phyloP scores from a whole-genome alignment of 352 stramenopile genomes.

The Globisporangium canariense region DNA sequence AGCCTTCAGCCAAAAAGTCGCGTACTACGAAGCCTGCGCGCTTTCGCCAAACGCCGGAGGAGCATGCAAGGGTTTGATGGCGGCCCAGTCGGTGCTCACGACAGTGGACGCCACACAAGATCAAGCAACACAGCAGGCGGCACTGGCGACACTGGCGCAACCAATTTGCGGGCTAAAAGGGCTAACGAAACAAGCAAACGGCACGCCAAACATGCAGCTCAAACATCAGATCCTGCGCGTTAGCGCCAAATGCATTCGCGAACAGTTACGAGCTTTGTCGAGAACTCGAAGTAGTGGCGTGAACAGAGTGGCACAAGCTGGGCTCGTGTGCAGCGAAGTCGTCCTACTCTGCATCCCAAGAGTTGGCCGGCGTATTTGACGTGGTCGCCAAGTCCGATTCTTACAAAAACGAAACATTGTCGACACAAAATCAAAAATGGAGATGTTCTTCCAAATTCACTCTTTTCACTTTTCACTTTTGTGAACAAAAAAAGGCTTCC shows the following conservation, averaged over 20 bases:
- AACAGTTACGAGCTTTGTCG: not conserved
- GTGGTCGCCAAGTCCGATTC: not conserved
- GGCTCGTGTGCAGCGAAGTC: not conserved
- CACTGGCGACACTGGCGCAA: too few relatives aligned
- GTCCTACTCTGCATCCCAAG: not conserved
- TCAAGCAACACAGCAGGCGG: not conserved
- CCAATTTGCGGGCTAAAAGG: too few relatives aligned
- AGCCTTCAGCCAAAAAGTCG: not conserved
- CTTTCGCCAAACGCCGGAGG: not conserved
- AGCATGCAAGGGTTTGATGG: not conserved
- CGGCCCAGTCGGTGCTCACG: not conserved
- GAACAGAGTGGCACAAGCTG: not conserved
- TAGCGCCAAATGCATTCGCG: not conserved
- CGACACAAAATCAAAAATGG: not conserved
- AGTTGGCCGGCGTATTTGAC: slow-evolving; percentile 2
- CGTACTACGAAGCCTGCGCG: too few relatives aligned
- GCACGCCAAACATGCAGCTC: not conserved
- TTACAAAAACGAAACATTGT: not conserved
- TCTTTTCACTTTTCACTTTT: not conserved
- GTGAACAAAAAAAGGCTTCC: too few relatives aligned
- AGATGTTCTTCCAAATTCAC: not conserved
- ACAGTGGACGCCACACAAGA: not conserved
- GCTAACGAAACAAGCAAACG: not conserved
- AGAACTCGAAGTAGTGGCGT: not conserved
- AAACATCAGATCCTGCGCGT: not conserved